phyloP scores from a whole-genome alignment of 2,329 filamentous ascomycete genomes.

The Aspergillus ochraceoroseus region DNA sequence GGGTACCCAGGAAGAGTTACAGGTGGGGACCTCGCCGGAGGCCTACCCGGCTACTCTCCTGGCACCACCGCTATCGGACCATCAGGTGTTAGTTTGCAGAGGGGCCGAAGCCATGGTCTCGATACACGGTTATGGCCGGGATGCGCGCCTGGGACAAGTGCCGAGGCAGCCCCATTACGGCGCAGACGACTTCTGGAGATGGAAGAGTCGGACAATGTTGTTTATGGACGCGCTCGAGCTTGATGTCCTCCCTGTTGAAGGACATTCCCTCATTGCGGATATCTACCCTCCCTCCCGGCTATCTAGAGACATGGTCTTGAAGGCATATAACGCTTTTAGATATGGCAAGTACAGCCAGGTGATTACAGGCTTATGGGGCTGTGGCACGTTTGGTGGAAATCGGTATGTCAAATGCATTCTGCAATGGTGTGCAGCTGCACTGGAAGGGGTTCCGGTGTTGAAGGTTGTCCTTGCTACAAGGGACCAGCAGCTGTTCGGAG shows the following conservation, averaged over 20 bases:
- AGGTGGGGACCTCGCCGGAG: neutral
- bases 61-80: constrained; percentile 1
- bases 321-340: constrained; percentile 1
- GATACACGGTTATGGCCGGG: constrained; percentile 1
- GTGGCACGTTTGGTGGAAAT: constrained; percentile 4
- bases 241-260: constrained; percentile 1
- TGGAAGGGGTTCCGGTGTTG: neutral
- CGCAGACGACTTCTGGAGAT: neutral
- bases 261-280: constrained; percentile 2
- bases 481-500: neutral
- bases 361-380: constrained; percentile 2
- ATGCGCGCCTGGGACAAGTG: neutral
- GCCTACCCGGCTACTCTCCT: constrained; percentile 1
- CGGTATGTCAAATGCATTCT: constrained; percentile 4
- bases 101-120: constrained; percentile 4
- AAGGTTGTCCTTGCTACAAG: neutral
- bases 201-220: constrained; percentile 4
- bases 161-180: neutral
- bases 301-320: constrained; percentile 1
- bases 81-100: constrained; percentile 4
- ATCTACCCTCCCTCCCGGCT: constrained; percentile 1
- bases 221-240: constrained; percentile 6
- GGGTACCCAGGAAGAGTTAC: constrained; percentile 4
- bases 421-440: constrained; percentile 7
- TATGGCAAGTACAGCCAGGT: constrained; percentile 3